phyloP scores from a whole-genome alignment of 2,329 filamentous ascomycete species.

The Zymoseptoria tritici region DNA sequence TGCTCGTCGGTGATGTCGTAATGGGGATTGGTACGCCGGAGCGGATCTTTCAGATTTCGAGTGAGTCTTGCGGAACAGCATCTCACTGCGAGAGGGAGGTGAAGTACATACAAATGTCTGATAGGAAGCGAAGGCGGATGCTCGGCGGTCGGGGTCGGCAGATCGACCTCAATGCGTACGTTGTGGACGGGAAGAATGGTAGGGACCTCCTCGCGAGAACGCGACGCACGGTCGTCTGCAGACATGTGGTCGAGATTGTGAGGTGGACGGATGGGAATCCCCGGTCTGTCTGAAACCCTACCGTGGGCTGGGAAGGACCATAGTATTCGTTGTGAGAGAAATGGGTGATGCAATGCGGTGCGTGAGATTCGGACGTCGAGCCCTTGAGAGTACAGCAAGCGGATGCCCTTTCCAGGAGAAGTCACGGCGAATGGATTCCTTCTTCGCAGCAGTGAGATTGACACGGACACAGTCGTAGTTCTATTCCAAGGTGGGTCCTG shows the following conservation, averaged over 20 bases:
- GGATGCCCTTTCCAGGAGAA: background rate
- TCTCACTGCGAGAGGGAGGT: background rate
- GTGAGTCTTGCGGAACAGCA: slow-evolving; percentile 13
- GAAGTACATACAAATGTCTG: slow-evolving; percentile 44
- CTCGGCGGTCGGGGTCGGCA: slow-evolving; percentile 25
- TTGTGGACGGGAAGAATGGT: slow-evolving; percentile 38
- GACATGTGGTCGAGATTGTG: background rate
- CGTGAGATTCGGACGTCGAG: background rate
- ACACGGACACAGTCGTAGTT: no score
- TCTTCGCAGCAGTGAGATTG: background rate
- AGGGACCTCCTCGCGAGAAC: slow-evolving; percentile 13
- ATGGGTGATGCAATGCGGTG: background rate
- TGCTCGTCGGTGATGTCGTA: slow-evolving; percentile 57
- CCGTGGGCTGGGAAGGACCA: background rate
- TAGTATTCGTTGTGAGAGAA: background rate
- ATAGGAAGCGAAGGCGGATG: slow-evolving; percentile 29
- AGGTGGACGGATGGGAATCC: background rate
- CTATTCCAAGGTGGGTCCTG: no score
- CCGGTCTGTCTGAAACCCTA: background rate
- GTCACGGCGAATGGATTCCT: background rate
- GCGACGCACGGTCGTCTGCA: background rate
- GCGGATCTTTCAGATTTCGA: slow-evolving; percentile 41
- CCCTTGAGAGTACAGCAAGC: background rate
- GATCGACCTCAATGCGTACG: slow-evolving; percentile 41
- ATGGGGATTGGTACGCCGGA: slow-evolving; percentile 54